A percentile compares a stretch with the other conserved stretches of the same genome.
These are phyloP conservation scores for Gossypium bickii DNA, from an alignment of 345 rosid genomes.

Conservation along the genomic window DNA sequence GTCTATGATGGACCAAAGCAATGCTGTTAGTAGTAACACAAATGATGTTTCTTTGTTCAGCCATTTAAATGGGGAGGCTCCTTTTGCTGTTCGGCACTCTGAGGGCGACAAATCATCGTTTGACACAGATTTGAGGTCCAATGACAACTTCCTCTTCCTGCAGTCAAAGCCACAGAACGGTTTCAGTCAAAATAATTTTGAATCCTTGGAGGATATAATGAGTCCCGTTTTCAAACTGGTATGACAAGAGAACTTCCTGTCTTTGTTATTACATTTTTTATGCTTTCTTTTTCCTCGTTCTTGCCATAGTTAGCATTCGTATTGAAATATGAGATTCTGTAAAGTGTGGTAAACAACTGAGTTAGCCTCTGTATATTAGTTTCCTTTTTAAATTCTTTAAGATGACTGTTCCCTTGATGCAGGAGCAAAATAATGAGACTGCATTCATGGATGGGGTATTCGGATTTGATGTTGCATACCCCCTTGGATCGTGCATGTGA, in stretches of 20 bases:
- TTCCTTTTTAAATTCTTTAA: background rate
- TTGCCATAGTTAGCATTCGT: background rate
- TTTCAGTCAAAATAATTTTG: slow-evolving; percentile 39
- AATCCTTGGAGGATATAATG: slow-evolving; percentile 67
- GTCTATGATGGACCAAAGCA: slow-evolving; percentile 25
- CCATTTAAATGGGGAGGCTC: slow-evolving; percentile 30
- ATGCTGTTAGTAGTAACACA: slow-evolving; percentile 23
- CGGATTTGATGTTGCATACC: slow-evolving; percentile 43
- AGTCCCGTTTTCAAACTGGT: slow-evolving; percentile 65
- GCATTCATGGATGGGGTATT: slow-evolving; percentile 48
- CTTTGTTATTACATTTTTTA: background rate
- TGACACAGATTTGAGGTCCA: slow-evolving; percentile 35
- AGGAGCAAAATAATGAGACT: slow-evolving; percentile 43
- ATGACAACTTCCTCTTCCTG: slow-evolving; percentile 30
- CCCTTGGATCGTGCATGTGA: slow-evolving; percentile 47
- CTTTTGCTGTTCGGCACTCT: slow-evolving; percentile 26
- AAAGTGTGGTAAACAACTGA: too few relatives aligned
- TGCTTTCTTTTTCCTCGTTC: slow-evolving; percentile 5
- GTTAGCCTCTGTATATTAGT: background rate
- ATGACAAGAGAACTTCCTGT: slow-evolving; percentile 14
- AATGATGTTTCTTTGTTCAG: slow-evolving; percentile 34
- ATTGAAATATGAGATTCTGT: background rate
- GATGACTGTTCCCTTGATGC: slow-evolving; percentile 20
- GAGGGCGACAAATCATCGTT: slow-evolving; percentile 35
- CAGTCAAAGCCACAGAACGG: slow-evolving; percentile 46